phyloP scores from a whole-genome alignment of 768 basidiomycete genomes.

The Russula virescens region DNA sequence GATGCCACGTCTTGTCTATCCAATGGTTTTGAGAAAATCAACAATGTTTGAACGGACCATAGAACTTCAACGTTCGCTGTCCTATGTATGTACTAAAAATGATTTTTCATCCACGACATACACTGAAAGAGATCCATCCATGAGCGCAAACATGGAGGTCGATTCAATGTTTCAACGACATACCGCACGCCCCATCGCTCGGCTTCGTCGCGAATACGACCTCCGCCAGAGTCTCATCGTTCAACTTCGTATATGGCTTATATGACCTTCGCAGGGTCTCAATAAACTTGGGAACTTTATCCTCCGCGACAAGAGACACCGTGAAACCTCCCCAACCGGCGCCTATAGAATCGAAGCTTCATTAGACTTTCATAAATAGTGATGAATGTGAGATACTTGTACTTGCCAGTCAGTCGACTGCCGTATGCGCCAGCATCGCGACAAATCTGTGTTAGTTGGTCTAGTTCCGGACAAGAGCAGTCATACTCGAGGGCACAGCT shows the following conservation, averaged over 20 bases:
- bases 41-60: too few relatives aligned
- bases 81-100: not conserved
- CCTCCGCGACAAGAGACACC: conserved; percentile 70
- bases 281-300: conserved; percentile 59
- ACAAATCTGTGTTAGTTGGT: conserved; percentile 61
- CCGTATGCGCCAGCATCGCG: conserved; percentile 64
- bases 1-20: too few relatives aligned
- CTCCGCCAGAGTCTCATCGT: conserved; percentile 52
- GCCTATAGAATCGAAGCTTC: conserved; percentile 36
- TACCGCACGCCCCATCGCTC: conserved; percentile 77
- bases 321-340: conserved; percentile 93
- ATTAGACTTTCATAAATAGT: not conserved
- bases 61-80: not conserved
- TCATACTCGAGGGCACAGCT: conserved; percentile 67
- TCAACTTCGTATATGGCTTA: conserved; percentile 54
- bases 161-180: conserved; percentile 27
- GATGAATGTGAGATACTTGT: conserved; percentile 28
- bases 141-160: not conserved
- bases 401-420: conserved; percentile 72
- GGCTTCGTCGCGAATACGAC: conserved; percentile 82
- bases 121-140: not conserved
- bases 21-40: too few relatives aligned
- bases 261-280: conserved; percentile 53
- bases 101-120: not conserved
- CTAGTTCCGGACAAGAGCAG: conserved; percentile 75